These are phyloP conservation scores for Volutella citrinella DNA, from an alignment of 2,329 filamentous ascomycete genomes.

Conservation along the genomic window DNA sequence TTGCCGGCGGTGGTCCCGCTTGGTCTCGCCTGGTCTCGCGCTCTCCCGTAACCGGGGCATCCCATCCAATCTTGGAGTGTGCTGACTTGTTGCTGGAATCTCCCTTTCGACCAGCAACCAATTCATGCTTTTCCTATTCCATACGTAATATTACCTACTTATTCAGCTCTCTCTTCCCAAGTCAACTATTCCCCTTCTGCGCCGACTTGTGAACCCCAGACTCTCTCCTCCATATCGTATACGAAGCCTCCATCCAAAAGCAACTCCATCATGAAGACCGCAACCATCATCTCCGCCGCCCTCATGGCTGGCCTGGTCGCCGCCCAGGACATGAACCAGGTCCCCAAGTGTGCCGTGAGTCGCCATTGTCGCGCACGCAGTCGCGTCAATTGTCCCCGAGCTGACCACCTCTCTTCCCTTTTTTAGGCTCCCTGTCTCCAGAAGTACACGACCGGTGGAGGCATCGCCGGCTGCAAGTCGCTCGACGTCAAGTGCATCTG, in stretches of 20 bases:
- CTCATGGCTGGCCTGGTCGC: conserved; percentile 30
- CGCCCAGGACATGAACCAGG: conserved; percentile 30
- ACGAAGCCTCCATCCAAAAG: background rate
- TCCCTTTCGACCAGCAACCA: too few species aligned
- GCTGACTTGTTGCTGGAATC: too few species aligned
- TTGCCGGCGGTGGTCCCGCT: too few species aligned
- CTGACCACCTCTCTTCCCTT: too few species aligned
- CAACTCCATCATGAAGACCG: conserved; percentile 33
- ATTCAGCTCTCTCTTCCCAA: background rate
- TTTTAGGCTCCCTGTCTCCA: conserved; percentile 33
- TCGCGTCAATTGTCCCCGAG: too few species aligned
- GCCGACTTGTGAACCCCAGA: too few species aligned
- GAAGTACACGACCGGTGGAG: conserved; percentile 29
- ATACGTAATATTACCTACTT: too few species aligned
- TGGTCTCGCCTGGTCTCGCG: too few species aligned
- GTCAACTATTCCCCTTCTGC: background rate
- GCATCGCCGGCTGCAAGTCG: conserved; percentile 36
- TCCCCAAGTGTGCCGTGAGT: conserved; percentile 40
- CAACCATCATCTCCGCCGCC: conserved; percentile 26
- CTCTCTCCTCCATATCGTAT: background rate
- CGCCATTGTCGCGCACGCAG: too few species aligned
- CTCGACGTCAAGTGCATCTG: conserved; percentile 42
- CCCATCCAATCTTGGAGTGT: too few species aligned
- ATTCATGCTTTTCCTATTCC: too few species aligned
- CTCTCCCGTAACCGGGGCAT: too few species aligned